These are phyloP conservation scores for Solanum tarapatanum DNA, from an alignment of 257 asterid species.

Conservation along the genomic window DNA sequence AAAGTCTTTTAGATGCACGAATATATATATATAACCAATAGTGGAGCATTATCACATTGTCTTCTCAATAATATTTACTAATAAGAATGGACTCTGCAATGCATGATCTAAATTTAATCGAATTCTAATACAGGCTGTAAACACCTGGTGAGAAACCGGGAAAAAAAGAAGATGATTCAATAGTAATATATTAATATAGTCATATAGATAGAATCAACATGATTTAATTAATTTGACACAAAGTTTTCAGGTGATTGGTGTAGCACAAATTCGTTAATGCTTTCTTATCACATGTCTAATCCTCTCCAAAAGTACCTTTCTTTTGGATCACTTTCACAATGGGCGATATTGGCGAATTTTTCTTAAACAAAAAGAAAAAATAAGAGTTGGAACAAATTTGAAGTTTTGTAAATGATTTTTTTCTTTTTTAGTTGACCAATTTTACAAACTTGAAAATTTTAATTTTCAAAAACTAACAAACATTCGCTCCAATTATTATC, in stretches of 20 bases:
- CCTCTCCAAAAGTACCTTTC: neutral
- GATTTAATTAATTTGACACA: neutral
- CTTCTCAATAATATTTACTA: neutral
- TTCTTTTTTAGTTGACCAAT: neutral
- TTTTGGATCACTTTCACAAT: neutral
- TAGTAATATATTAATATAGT: neutral
- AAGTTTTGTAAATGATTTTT: neutral
- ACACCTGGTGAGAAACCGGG: accelerated
- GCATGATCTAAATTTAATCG: too few species aligned
- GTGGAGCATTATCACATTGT: neutral
- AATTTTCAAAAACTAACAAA: neutral
- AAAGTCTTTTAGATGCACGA: neutral
- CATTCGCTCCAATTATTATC: neutral
- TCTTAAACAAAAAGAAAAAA: neutral
- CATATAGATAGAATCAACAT: neutral
- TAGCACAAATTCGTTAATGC: neutral
- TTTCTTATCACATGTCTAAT: neutral
- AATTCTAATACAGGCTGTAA: accelerated
- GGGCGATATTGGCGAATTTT: neutral
- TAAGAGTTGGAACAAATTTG: neutral
- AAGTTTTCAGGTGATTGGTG: neutral
- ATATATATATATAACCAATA: neutral
- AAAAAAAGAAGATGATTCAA: too few species aligned
- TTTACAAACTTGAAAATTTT: neutral
- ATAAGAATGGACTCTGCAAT: accelerated